phyloP scores from a whole-genome alignment of 2,329 filamentous ascomycete genomes.

The Venturia pyrina region DNA sequence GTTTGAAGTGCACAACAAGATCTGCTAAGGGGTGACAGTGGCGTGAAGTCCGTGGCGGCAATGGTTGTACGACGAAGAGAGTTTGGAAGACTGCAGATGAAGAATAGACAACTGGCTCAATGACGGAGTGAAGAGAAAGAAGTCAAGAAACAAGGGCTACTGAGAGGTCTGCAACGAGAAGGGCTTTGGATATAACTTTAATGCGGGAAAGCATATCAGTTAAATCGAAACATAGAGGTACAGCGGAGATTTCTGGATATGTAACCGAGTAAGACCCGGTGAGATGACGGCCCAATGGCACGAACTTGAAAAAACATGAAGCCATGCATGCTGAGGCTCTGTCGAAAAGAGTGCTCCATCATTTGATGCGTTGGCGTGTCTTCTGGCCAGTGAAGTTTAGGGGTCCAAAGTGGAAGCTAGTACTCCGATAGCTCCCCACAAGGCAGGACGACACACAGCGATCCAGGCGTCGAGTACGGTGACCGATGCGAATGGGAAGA shows the following conservation, averaged over 20 bases:
- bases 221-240: constrained; percentile 10
- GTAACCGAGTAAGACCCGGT: constrained; percentile 20
- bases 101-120: constrained; percentile 9
- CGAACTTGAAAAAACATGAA: constrained; percentile 16
- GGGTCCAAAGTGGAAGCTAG: constrained; percentile 29
- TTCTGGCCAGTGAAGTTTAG: constrained; percentile 61
- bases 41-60: not conserved
- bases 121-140: constrained; percentile 4
- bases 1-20: constrained; percentile 9
- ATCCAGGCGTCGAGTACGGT: constrained; percentile 17
- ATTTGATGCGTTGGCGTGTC: constrained; percentile 83
- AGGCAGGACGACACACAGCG: constrained; percentile 19
- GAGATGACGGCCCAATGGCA: constrained; percentile 19
- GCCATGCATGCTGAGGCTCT: constrained; percentile 43
- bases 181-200: not conserved
- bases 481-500: constrained; percentile 3
- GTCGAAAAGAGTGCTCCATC: constrained; percentile 32
- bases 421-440: constrained; percentile 21
- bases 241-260: constrained; percentile 13
- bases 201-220: constrained; percentile 8
- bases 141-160: constrained; percentile 9
- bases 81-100: not conserved
- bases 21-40: not conserved
- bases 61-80: constrained; percentile 9
- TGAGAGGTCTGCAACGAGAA: constrained; percentile 12